phyloP scores from a whole-genome alignment of 345 rosid genomes.

The Erodium maritimum region DNA sequence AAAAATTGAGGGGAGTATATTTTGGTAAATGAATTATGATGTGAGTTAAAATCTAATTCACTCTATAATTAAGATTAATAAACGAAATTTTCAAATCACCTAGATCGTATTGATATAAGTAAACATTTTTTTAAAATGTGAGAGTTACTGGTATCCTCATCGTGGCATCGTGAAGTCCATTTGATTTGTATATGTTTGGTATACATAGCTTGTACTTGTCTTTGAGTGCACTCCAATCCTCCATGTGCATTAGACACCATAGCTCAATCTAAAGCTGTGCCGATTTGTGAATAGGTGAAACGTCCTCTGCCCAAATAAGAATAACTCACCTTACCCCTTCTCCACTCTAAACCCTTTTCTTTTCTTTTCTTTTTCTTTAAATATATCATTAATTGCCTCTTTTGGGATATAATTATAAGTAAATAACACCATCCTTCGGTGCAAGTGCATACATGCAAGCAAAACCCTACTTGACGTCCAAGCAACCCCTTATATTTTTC shows the following conservation, averaged over 20 bases:
- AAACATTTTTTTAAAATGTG: too few species aligned
- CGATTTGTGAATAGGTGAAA: constrained; percentile 15
- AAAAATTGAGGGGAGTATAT: too few species aligned
- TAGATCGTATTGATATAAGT: too few species aligned
- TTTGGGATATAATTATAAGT: too few species aligned
- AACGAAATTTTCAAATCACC: too few species aligned
- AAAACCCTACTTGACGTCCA: constrained; percentile 65
- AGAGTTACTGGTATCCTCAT: too few species aligned
- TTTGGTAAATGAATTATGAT: too few species aligned
- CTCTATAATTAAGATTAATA: too few species aligned
- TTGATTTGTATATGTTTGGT: too few species aligned
- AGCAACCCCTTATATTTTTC: constrained; percentile 28
- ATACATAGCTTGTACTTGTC: constrained; percentile 4
- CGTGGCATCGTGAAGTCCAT: too few species aligned
- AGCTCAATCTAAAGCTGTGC: constrained; percentile 7
- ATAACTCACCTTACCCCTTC: constrained; percentile 11
- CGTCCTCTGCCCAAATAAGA: constrained; percentile 4
- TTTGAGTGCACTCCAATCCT: constrained; percentile 19
- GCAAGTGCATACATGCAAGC: constrained; percentile 30
- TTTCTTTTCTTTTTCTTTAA: neutral
- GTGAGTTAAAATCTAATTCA: too few species aligned
- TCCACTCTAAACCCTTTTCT: constrained; percentile 13
- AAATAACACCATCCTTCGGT: neutral
- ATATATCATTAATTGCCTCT: neutral
- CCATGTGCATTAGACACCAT: constrained; percentile 10